phyloP scores from a whole-genome alignment of 225 moss, liverwort and hornwort genomes.

The Bryoerythrophyllum caledonicum region DNA sequence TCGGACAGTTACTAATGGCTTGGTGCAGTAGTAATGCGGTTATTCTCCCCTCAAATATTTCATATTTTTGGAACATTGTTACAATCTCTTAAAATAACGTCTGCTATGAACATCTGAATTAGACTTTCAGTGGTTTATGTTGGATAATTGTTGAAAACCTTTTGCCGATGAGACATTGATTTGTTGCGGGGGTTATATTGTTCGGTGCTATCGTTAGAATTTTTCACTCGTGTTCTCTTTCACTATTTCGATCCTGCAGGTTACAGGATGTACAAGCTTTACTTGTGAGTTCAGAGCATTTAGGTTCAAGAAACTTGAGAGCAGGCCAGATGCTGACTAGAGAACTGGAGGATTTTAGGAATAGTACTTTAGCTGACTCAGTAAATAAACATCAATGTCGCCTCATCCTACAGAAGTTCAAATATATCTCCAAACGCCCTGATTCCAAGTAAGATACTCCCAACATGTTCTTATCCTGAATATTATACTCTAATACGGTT shows the following conservation, averaged over 20 bases:
- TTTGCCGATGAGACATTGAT: neutral
- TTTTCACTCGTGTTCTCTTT: neutral
- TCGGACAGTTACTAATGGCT: neutral
- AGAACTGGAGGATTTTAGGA: conserved; percentile 67
- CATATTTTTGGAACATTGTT: neutral
- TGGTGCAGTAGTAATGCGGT: neutral
- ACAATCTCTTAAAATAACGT: neutral
- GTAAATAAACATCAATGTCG: conserved; percentile 81
- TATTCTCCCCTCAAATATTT: conserved; percentile 9
- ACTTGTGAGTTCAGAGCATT: conserved; percentile 64
- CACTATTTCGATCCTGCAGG: conserved; percentile 24
- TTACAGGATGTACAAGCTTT: conserved; percentile 81
- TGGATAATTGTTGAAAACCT: neutral
- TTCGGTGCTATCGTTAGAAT: neutral
- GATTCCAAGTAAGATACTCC: conserved; percentile 50
- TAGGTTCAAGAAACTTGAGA: conserved; percentile 71
- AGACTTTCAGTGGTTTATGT: neutral
- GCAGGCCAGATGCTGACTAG: conserved; percentile 63
- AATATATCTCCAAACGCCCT: conserved; percentile 59
- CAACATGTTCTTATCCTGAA: conserved; percentile 8
- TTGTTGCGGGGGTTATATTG: neutral
- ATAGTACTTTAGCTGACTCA: conserved; percentile 63
- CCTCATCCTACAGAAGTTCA: conserved; percentile 71
- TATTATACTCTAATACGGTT: neutral
- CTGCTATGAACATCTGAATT: conserved; percentile 1